Percentiles rank a stretch among this genome's conserved stretches.
Evolutionary conservation across 2,329 filamentous ascomycete genomes (phyloP).

Genomic region (Calonectria pauciramosa): DNA sequence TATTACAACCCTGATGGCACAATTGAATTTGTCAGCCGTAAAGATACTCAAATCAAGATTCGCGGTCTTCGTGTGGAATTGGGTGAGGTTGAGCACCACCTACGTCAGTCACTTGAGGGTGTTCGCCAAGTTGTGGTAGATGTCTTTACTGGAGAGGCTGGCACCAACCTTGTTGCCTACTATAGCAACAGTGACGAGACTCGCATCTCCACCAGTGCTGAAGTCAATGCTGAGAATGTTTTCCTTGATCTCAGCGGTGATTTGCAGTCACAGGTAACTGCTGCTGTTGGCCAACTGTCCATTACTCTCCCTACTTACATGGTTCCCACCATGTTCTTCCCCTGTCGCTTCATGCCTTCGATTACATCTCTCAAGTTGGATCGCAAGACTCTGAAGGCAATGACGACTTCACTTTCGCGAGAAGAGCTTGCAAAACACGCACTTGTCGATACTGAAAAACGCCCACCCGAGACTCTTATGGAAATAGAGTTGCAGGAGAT

Average conservation of each 20-base stretch:
- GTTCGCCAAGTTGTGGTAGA: not conserved
- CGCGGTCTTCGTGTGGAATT: conserved; percentile 59
- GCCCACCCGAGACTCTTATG: conserved; percentile 4
- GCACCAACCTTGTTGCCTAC: not conserved
- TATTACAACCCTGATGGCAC: conserved; percentile 5
- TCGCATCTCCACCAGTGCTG: not conserved
- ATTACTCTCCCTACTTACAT: conserved; percentile 29
- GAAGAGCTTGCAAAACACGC: conserved; percentile 22
- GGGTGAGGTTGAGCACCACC: conserved; percentile 2
- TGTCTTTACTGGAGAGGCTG: not conserved
- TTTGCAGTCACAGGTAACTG: not conserved
- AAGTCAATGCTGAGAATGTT: not conserved
- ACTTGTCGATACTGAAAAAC: conserved; percentile 22
- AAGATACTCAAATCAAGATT: conserved; percentile 69
- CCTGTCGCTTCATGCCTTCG: conserved; percentile 5
- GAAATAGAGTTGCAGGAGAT: conserved; percentile 41
- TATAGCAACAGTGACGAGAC: not conserved
- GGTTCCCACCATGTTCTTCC: conserved; percentile 32
- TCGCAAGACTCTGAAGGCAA: conserved; percentile 23
- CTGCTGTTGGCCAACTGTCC: not conserved
- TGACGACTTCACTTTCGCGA: conserved; percentile 33
- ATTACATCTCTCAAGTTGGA: conserved; percentile 30
- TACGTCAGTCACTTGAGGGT: not conserved
- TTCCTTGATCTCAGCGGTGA: not conserved
- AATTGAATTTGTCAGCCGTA: conserved; percentile 4